These are phyloP conservation scores for Paecilomyces formosus DNA, from an alignment of 2,329 filamentous ascomycete species.

Conservation along the genomic window DNA sequence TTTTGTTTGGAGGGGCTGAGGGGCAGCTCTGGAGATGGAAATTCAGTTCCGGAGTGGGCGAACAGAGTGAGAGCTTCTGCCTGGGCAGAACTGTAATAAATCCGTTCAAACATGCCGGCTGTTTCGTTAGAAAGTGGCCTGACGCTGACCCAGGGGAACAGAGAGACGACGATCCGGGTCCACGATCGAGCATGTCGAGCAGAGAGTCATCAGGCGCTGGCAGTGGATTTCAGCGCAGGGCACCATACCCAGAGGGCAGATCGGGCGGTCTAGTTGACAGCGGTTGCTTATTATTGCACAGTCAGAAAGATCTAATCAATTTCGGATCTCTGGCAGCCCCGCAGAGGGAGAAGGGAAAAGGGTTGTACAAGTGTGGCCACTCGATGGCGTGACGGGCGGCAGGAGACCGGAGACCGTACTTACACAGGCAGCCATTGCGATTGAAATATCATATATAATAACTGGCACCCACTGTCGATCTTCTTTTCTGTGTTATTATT, in stretches of 20 bases:
- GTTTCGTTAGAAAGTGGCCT: not conserved
- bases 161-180: too few species aligned
- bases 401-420: too few species aligned
- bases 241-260: not conserved
- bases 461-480: too few species aligned
- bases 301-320: not conserved
- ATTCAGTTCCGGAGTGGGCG: not conserved
- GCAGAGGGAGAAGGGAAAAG: not conserved
- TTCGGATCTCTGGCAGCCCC: not conserved
- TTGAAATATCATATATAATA: too few species aligned
- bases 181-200: too few species aligned
- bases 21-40: not conserved
- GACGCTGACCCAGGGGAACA: not conserved
- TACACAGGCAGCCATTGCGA: not conserved
- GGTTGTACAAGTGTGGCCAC: not conserved
- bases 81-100: not conserved
- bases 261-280: not conserved
- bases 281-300: not conserved
- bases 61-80: not conserved
- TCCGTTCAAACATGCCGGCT: not conserved
- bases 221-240: not conserved
- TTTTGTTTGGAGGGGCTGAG: not conserved
- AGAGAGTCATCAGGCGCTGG: not conserved
- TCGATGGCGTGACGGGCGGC: not conserved
- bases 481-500: too few species aligned